Base-by-base conservation (phyloP, 345 rosid species). In the Pistacia integerrima region DNA sequence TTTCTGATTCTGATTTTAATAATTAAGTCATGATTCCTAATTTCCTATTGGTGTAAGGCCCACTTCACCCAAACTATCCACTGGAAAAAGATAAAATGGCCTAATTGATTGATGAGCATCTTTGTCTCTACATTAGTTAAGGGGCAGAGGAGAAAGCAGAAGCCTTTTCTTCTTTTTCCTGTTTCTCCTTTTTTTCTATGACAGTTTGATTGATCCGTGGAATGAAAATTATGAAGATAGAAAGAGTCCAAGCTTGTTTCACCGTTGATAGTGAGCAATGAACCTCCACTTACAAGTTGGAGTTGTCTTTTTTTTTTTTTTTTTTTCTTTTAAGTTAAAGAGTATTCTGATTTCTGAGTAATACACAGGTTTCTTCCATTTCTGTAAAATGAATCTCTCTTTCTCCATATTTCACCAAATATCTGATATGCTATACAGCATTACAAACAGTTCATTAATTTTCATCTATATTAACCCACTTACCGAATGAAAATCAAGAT, bases 1-100 rank as follows among this genome's bases (percentile, higher is more conserved):
- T 72, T 85, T 78, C 78, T 80, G 87, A 86, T 86, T 89, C 86
- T 82, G 74, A 82, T 72, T 85, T 80, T 77, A 80, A 84, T 78
- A 81, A 70, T 55, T 11, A 18, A 36, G 78, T 71, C 82, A 80
- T 84, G 76, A 82, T 76, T 84, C 73, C 72, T 35, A 30, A 65
- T 33, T 76, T 84, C 71, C 72, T 41, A 30, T 66, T 33, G 73
- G 69, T 9, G 69, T 9, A 69, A 58, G 74, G 51, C 22, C 88
- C 82, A 70, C 61, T 80, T 78, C 74, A 82, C 20, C 57, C 41
- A 62, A 74, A 36, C 76, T 59, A 78, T 59, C 73, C 77, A 57
- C 55, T 70, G 52, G 56, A 38, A 79, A 66, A 46, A 49, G 73
- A 77, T 64, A 20, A n/a, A 54, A 77, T 58, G 48, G 52, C 28